Conservation (phyloP, 2,329 filamentous ascomycete genomes). For the Grosmannia serpens region DNA sequence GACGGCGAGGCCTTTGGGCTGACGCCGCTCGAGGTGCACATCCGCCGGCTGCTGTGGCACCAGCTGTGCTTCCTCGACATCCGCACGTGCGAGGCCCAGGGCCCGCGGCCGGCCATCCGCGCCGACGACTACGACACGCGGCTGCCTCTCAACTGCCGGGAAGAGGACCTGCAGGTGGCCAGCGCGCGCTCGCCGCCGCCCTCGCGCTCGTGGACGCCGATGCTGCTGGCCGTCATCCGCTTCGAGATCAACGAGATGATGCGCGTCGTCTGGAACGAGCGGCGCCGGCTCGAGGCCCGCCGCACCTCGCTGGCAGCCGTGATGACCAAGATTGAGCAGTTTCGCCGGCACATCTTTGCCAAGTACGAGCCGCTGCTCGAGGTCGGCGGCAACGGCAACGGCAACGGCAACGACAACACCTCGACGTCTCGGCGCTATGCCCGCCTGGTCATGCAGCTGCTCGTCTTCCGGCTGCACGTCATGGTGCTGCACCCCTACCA, state of each 20-base stretch:
- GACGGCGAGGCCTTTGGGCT: constrained; percentile 58
- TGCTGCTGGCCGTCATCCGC: constrained; percentile 55
- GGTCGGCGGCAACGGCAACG: constrained; percentile 29
- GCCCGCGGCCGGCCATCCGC: constrained; percentile 59
- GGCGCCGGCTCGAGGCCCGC: constrained; percentile 50
- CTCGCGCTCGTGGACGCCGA: constrained; percentile 49
- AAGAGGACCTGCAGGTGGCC: constrained; percentile 43
- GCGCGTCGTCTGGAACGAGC: constrained; percentile 57
- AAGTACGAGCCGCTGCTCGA: constrained; percentile 55
- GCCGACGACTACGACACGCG: constrained; percentile 64
- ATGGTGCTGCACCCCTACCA: constrained; percentile 61
- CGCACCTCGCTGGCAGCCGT: constrained; percentile 51
- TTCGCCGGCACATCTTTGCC: constrained; percentile 50
- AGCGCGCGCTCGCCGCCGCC: constrained; percentile 28
- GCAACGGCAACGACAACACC: background rate
- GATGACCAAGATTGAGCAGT: constrained; percentile 57
- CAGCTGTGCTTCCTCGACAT: constrained; percentile 69
- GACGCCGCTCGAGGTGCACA: constrained; percentile 56
- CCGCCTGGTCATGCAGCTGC: constrained; percentile 51
- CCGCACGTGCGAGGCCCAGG: constrained; percentile 62
- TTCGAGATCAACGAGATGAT: constrained; percentile 66
- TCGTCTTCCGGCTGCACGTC: constrained; percentile 51
- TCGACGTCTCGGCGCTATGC: constrained; percentile 48
- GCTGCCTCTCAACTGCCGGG: constrained; percentile 60
- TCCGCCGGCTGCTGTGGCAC: constrained; percentile 64